Base-by-base conservation (phyloP, 176 grass and related monocot genomes). In the Aechmea fasciata region DNA sequence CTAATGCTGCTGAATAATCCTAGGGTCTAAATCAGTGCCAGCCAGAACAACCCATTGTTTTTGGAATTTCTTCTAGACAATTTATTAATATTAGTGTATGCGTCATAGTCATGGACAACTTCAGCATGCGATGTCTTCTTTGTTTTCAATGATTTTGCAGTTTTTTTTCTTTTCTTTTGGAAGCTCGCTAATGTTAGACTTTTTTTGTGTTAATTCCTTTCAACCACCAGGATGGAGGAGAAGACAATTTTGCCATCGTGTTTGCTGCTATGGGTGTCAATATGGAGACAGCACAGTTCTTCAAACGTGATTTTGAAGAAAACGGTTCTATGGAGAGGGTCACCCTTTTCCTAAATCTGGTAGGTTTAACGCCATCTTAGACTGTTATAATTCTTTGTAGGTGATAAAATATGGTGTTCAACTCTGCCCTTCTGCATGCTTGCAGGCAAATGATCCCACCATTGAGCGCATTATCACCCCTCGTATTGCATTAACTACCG, bases 231-330 rank as follows among this genome's bases (percentile, higher is more conserved):
- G 69, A 66, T 63, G 85, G 83, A 67, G 88, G 79, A 73, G 91
- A 96, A 9, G 91, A 96, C 66, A 91, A 96, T 53, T 96, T 88
- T 82, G 91, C 91, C 18, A 96, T 91, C 64, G 91, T 96, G 11
- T 96, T 96, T 84, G 91, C 91, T 49, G 91, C 91, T 71, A 96
- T 96, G 91, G 91, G 88, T 84, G 91, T 96, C 52, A 96, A 96
- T 67, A 96, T 96, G 91, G 85, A 96, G 88, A 91, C 91, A 24
- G 83, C 91, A 55, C 85, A 91, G 76, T 96, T 96, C 76, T 96
- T 96, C 75, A 96, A 96, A 61, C 85, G 91, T 52, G 88, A 96
- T 68, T 96, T 96, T 64, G 91, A 96, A 79, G 91, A 96, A 72
- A 96, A 96, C 75, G 91, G 91, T 71, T 96, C 91, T 2, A 96